A percentile compares a stretch with the other conserved stretches of the same genome.
Evolutionary conservation across 2,329 filamentous ascomycete genomes (phyloP).

Genomic region (Colletotrichum tanaceti): DNA sequence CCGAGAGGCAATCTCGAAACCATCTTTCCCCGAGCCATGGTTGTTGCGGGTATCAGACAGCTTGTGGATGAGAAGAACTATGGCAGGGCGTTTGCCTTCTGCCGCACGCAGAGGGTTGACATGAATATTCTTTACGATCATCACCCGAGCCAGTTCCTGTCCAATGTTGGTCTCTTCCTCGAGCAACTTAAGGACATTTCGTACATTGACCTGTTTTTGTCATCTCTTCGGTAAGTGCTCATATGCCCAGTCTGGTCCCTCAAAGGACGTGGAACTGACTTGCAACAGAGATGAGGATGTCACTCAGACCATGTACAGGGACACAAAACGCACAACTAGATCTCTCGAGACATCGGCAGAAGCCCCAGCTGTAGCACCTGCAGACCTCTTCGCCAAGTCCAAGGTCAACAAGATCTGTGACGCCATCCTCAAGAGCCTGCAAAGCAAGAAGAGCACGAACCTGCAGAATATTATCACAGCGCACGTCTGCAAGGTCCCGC

Average conservation of each 20-base stretch:
- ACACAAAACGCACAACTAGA: slow-evolving; percentile 69
- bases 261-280: slow-evolving; percentile 43
- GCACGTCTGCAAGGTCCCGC: slow-evolving; percentile 91
- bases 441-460: slow-evolving; percentile 70
- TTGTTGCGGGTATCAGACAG: slow-evolving; percentile 87
- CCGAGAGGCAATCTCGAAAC: slow-evolving; percentile 96
- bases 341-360: slow-evolving; percentile 31
- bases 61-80: slow-evolving; percentile 86
- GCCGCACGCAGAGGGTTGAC: slow-evolving; percentile 92
- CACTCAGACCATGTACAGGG: slow-evolving; percentile 90
- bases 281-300: slow-evolving; percentile 83
- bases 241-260: not conserved
- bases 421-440: slow-evolving; percentile 78
- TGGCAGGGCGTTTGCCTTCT: slow-evolving; percentile 84
- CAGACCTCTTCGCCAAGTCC: slow-evolving; percentile 44
- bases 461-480: slow-evolving; percentile 95
- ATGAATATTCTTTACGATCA: slow-evolving; percentile 98
- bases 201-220: slow-evolving; percentile 91
- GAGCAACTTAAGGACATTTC: slow-evolving; percentile 85
- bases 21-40: slow-evolving; percentile 91
- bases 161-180: slow-evolving; percentile 79
- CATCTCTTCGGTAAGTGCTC: slow-evolving; percentile 75
- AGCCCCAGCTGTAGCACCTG: slow-evolving; percentile 32
- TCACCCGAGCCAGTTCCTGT: slow-evolving; percentile 85
- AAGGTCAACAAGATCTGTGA: slow-evolving; percentile 94